phyloP scores from a whole-genome alignment of 371 early-diverging fungal genomes.

The Rhizoclosmatium hyalinum region DNA sequence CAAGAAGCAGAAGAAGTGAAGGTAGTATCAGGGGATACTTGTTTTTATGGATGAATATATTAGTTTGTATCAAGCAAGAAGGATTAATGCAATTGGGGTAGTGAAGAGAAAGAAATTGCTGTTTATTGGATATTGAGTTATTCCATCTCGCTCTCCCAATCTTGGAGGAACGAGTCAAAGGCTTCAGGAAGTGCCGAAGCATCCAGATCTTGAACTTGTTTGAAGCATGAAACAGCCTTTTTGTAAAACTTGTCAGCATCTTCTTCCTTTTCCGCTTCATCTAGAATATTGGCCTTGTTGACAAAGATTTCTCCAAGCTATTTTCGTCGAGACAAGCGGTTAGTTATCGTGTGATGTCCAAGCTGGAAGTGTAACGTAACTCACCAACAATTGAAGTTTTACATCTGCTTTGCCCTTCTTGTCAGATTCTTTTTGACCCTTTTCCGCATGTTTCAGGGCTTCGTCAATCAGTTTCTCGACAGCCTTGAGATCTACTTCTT shows the following conservation, averaged over 20 bases:
- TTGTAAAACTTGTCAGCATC: constrained; percentile 39
- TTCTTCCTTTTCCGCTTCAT: constrained; percentile 36
- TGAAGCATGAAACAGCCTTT: constrained; percentile 45
- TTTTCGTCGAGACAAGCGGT: not conserved
- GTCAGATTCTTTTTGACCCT: not conserved
- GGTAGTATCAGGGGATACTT: no score
- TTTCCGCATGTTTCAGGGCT: constrained; percentile 1
- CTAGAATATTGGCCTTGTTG: constrained; percentile 48
- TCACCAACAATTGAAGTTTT: constrained; percentile 16
- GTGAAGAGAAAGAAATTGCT: not conserved
- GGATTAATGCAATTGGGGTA: constrained; percentile 16
- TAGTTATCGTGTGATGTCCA: not conserved
- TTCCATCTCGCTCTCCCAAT: constrained; percentile 46
- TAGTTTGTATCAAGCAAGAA: constrained; percentile 10
- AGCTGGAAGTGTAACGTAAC: not conserved
- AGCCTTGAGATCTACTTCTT: not conserved
- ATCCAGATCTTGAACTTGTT: constrained; percentile 38
- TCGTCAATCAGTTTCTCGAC: constrained; percentile 24
- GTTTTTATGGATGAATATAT: not conserved
- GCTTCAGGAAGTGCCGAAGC: constrained; percentile 42
- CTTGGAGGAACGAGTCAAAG: constrained; percentile 47
- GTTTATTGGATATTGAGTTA: not conserved
- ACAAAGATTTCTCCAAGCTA: constrained; percentile 47
- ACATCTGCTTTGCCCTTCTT: not conserved
- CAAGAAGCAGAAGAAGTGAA: constrained; percentile 22